Percentiles rank a stretch among this genome's conserved stretches.
phyloP scores from a whole-genome alignment of 805 yeast species.

The Lipomyces lipofer region DNA sequence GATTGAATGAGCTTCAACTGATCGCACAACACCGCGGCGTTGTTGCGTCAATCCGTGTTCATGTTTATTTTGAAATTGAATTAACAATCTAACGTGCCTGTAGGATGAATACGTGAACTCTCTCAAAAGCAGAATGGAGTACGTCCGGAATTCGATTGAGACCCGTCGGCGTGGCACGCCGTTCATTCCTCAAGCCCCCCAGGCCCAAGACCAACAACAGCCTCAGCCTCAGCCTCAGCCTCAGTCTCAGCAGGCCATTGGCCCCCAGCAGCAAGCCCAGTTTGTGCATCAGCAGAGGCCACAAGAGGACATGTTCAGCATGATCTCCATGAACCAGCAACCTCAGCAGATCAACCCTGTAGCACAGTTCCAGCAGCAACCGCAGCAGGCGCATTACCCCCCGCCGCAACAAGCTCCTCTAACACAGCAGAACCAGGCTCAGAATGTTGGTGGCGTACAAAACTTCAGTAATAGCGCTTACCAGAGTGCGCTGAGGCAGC shows the following conservation, averaged over 20 bases:
- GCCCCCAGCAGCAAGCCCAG: slow-evolving; percentile 10
- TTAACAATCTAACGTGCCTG: too few relatives aligned
- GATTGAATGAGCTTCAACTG: background rate
- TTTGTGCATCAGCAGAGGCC: background rate
- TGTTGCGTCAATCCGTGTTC: slow-evolving; percentile 3
- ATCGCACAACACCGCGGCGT: too few relatives aligned
- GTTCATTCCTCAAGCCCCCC: slow-evolving; percentile 3
- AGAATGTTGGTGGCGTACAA: slow-evolving; percentile 1
- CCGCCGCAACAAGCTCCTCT: background rate
- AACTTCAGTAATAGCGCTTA: slow-evolving; percentile 16
- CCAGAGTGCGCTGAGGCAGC: slow-evolving; percentile 24
- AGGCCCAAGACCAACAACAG: slow-evolving; percentile 13
- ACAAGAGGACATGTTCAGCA: slow-evolving; percentile 14
- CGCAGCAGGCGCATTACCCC: slow-evolving; percentile 15
- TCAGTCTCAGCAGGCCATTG: slow-evolving; percentile 5
- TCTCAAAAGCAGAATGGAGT: slow-evolving; percentile 22
- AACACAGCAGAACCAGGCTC: slow-evolving; percentile 5
- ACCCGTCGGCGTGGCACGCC: background rate
- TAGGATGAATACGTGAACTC: slow-evolving; percentile 27
- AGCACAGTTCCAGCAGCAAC: slow-evolving; percentile 19
- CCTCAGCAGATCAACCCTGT: slow-evolving; percentile 19
- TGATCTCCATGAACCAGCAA: slow-evolving; percentile 18
- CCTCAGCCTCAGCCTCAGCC: slow-evolving; percentile 17
- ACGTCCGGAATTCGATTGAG: slow-evolving; percentile 23
- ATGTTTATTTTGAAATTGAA: background rate